Evolutionary conservation across 2,329 filamentous ascomycete species (phyloP), one percentile per base, ranked within the genome.

Genomic region (Pleurostoma richardsiae): DNA sequence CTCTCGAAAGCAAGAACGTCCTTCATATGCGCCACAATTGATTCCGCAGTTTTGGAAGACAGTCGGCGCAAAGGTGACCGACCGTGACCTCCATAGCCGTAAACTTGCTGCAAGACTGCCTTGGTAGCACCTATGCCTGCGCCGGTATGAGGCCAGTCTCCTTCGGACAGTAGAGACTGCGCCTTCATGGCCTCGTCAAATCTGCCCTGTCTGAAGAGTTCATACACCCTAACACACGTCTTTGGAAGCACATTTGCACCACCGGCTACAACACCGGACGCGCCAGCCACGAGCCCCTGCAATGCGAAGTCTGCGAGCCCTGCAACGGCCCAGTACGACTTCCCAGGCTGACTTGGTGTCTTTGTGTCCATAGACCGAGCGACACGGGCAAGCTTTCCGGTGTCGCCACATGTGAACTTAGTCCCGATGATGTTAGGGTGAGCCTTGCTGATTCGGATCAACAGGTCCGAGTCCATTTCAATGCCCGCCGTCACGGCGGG

Each of bases 401-500:
- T 75, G 50, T 76, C 76, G 19, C 72, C 74, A 48, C 70, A 74
- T 19, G 74, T 75, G 41, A 76, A 58, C 52, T 77, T 77, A 57
- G 68, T 71, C 31, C 74, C 74, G 29, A 76, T 69, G 49, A 78
- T 76, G 52, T 76, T 77, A 29, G 69, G 65, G 38, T 49, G 42
- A 19, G 19, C 67, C 55, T 72, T 60, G 5, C 79, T 68, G 40
- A 84, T 62, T 41, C 71, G 62, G 39, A 77, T 66, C 55, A 85
- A 76, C 41, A 67, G 65, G 54, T 83, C 79, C 0, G 78, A 83
- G 52, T 67, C 70, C 49, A 83, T 70, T 53, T 83, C 79, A 39
- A 82, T 65, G 2, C 80, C 81, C 4, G 70, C 67, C 11, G 74
- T 75, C 1, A 78, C 79, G 4, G 68, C 76, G 1, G 81, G 80